Conservation (phyloP, 306 rosid species). For the Prunus mume region DNA sequence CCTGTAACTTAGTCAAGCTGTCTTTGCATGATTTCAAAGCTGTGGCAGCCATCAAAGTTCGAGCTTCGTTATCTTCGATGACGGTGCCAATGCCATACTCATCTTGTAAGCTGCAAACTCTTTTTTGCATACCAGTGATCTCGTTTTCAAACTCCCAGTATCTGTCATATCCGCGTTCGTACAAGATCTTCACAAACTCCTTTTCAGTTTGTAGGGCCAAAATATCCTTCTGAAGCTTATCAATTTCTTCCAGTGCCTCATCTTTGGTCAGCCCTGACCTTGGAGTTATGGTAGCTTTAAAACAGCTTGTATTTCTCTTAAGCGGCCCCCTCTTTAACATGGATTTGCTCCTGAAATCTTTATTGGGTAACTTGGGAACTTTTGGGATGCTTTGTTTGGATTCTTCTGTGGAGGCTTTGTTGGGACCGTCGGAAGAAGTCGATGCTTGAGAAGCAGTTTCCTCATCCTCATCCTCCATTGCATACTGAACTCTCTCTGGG, state of each 20-base stretch:
- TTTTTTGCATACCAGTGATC: constrained; percentile 61
- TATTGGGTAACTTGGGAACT: constrained; percentile 51
- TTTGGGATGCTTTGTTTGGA: constrained; percentile 45
- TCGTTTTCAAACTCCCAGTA: constrained; percentile 71
- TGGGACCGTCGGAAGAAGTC: constrained; percentile 20
- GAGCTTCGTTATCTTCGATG: constrained; percentile 77
- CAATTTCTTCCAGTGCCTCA: constrained; percentile 62
- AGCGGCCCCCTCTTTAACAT: constrained; percentile 44
- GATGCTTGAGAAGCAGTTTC: constrained; percentile 33
- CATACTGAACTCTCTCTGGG: constrained; percentile 68
- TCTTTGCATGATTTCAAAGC: constrained; percentile 78
- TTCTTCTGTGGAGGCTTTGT: constrained; percentile 7
- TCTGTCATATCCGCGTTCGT: constrained; percentile 60
- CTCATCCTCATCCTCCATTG: constrained; percentile 58
- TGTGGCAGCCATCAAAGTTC: constrained; percentile 71
- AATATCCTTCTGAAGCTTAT: constrained; percentile 73
- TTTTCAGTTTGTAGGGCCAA: constrained; percentile 75
- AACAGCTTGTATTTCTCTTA: constrained; percentile 29
- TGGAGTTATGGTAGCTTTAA: constrained; percentile 24
- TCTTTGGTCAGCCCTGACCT: constrained; percentile 60
- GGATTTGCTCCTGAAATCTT: constrained; percentile 47
- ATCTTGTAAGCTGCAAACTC: constrained; percentile 61
- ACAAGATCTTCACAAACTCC: constrained; percentile 81
- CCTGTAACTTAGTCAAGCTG: constrained; percentile 54
- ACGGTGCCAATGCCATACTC: constrained; percentile 50